These are phyloP conservation scores for Rhodomyrtus tomentosa DNA, from an alignment of 345 rosid genomes.

Conservation along the genomic window DNA sequence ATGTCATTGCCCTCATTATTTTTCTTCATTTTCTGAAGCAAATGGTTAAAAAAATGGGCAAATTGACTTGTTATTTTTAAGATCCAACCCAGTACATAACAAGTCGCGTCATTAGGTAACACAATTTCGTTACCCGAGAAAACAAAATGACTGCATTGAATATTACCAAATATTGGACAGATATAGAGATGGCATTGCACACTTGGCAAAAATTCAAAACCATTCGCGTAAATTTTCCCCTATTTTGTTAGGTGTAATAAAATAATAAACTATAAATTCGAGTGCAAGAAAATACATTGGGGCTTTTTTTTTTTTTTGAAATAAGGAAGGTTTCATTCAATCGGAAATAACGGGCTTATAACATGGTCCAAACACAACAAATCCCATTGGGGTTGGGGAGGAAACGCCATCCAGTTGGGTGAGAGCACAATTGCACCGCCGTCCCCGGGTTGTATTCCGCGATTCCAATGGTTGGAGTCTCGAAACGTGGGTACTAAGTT, in stretches of 20 bases:
- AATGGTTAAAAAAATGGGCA: background rate
- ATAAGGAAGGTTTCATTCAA: no score
- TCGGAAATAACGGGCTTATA: no score
- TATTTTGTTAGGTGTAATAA: accelerated
- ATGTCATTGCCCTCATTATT: background rate
- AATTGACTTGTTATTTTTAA: background rate
- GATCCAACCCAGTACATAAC: background rate
- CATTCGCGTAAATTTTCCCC: accelerated
- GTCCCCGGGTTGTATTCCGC: background rate
- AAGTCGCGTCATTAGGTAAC: background rate
- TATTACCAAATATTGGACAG: accelerated
- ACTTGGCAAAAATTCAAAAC: accelerated
- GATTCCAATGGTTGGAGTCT: background rate
- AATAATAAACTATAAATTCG: background rate
- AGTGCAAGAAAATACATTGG: background rate
- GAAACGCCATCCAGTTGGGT: no score
- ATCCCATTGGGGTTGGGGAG: no score
- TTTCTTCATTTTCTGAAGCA: background rate
- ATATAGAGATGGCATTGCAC: accelerated
- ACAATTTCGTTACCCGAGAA: no score
- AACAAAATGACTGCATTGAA: background rate
- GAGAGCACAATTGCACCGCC: background rate
- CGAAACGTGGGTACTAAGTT: background rate
- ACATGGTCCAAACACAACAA: no score
- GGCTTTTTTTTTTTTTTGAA: no score